Evolutionary conservation across 2,329 filamentous ascomycete genomes (phyloP).

Genomic region (Trichoderma gracile): DNA sequence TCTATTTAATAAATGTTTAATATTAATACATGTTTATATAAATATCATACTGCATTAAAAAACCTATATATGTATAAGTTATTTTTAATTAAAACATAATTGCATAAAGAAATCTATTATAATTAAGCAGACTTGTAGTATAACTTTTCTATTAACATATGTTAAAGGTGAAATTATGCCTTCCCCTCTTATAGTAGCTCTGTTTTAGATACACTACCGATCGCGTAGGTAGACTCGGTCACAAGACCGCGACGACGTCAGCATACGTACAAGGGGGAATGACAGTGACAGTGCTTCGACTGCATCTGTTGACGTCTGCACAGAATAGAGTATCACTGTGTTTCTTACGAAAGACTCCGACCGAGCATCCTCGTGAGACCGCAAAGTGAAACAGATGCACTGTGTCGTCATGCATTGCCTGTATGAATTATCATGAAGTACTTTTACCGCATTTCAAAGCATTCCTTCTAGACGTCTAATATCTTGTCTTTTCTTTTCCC

Average conservation of each 20-base stretch:
- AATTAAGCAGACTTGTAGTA: no score
- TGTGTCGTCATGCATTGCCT: constrained; percentile 12
- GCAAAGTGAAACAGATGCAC: constrained; percentile 4
- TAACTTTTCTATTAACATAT: no score
- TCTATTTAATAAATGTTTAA: no score
- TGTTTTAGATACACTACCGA: no score
- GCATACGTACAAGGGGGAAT: neutral
- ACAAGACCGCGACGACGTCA: constrained; percentile 22
- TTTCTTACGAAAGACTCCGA: neutral
- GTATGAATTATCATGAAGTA: neutral
- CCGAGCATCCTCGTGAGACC: neutral
- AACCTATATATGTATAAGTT: no score
- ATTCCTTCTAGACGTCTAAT: constrained; percentile 14
- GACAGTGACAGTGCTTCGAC: neutral
- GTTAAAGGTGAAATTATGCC: no score
- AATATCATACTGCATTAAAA: no score
- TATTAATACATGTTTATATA: no score
- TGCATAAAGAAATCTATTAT: no score
- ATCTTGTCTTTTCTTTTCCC: constrained; percentile 4
- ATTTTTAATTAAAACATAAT: no score
- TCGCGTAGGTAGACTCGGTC: constrained; percentile 4
- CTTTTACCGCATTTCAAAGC: neutral
- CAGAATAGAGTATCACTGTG: neutral
- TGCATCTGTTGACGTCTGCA: neutral
- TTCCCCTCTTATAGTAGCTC: no score